These are phyloP conservation scores for Excoecaria agallocha DNA, from an alignment of 345 rosid species.

Conservation along the genomic window DNA sequence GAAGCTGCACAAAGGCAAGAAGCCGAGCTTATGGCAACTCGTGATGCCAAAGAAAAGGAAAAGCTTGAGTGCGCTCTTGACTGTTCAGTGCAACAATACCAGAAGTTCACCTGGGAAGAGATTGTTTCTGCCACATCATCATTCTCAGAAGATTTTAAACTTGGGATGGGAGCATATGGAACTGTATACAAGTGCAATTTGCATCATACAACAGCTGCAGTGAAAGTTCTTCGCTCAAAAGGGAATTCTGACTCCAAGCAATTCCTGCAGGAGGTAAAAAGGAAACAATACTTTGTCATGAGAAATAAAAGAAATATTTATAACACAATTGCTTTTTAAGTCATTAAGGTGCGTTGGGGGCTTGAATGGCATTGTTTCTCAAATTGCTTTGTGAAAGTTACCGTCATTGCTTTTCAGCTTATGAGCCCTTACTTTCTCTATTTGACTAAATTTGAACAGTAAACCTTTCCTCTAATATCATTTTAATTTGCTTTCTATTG, in stretches of 20 bases:
- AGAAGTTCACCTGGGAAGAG: slow-evolving; percentile 73
- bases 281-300: not conserved
- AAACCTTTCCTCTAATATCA: no score
- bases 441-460: no score
- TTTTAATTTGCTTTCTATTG: slow-evolving; percentile 14
- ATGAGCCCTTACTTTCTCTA: no score
- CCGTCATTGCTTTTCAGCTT: no score
- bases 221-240: slow-evolving; percentile 73
- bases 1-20: slow-evolving; percentile 55
- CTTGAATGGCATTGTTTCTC: not conserved
- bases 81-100: slow-evolving; percentile 49
- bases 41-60: slow-evolving; percentile 62
- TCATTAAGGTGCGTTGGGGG: not conserved
- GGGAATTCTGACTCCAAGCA: slow-evolving; percentile 56
- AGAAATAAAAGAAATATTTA: not conserved
- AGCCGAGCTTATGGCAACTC: slow-evolving; percentile 57
- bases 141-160: slow-evolving; percentile 61
- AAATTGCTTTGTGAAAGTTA: not conserved
- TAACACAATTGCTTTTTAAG: not conserved
- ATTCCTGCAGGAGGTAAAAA: slow-evolving; percentile 73
- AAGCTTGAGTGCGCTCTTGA: slow-evolving; percentile 59
- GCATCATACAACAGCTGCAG: slow-evolving; percentile 73
- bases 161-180: slow-evolving; percentile 86
- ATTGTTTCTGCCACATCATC: slow-evolving; percentile 74
- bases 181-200: slow-evolving; percentile 66